phyloP scores from a whole-genome alignment of 257 asterid species.

The Jaltomata sinuosa region DNA sequence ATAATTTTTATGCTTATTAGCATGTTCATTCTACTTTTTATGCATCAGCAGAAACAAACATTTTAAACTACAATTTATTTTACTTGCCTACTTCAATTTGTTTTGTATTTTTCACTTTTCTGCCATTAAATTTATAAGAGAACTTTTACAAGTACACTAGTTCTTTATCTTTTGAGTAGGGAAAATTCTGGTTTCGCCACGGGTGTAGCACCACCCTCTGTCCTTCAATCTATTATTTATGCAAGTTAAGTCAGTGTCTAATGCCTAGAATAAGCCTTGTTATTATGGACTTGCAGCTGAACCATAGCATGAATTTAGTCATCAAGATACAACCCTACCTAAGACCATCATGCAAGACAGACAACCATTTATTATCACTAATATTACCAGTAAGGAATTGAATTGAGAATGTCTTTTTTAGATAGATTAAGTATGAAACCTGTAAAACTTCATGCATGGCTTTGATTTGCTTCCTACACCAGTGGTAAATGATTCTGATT shows the following conservation, averaged over 20 bases:
- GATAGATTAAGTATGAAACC: slow-evolving; percentile 76
- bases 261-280: background rate
- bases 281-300: background rate
- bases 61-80: too few species aligned
- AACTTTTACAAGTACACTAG: too few species aligned
- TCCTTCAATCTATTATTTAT: background rate
- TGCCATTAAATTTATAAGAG: too few species aligned
- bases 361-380: background rate
- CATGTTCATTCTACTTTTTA: too few species aligned
- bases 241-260: background rate
- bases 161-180: background rate
- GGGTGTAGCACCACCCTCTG: too few species aligned
- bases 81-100: too few species aligned
- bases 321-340: background rate
- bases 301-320: background rate
- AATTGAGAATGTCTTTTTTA: slow-evolving; percentile 10
- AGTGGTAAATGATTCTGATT: slow-evolving; percentile 72
- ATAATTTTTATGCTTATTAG: too few species aligned
- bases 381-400: background rate
- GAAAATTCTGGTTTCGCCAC: too few species aligned
- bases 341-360: background rate
- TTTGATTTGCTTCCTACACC: slow-evolving; percentile 98
- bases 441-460: slow-evolving; percentile 99
- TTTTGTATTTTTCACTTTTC: too few species aligned
- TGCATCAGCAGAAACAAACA: too few species aligned